phyloP scores from a whole-genome alignment of 257 asterid genomes.

The Lantana camara region DNA sequence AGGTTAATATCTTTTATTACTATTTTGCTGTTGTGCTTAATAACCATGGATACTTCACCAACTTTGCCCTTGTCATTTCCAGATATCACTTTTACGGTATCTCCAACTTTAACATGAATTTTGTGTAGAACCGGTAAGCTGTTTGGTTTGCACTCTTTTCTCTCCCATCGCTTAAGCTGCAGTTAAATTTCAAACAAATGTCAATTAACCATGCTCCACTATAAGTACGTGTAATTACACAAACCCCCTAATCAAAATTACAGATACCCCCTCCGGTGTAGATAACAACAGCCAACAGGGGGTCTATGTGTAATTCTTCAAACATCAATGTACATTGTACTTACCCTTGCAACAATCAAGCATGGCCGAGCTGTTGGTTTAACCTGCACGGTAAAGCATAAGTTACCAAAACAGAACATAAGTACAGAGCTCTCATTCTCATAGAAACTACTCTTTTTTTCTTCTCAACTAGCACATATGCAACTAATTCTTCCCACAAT shows the following conservation, averaged over 20 bases:
- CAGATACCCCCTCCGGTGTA: no score
- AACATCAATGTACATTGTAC: slow-evolving; percentile 19
- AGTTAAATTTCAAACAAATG: slow-evolving; percentile 13
- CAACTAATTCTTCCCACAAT: background rate
- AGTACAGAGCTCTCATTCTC: background rate
- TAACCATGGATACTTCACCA: slow-evolving; percentile 70
- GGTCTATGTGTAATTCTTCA: no score
- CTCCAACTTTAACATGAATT: slow-evolving; percentile 93
- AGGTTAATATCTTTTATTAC: slow-evolving; percentile 76
- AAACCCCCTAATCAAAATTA: no score
- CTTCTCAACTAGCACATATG: background rate
- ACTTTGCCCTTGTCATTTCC: slow-evolving; percentile 91
- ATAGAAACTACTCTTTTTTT: no score
- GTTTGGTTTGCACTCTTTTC: slow-evolving; percentile 96
- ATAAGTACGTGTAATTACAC: no score
- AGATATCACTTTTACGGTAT: slow-evolving; percentile 84
- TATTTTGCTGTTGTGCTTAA: slow-evolving; percentile 77
- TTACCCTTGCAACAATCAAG: slow-evolving; percentile 68
- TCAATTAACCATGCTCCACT: no score
- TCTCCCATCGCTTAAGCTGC: slow-evolving; percentile 91
- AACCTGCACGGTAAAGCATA: slow-evolving; percentile 57
- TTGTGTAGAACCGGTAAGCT: slow-evolving; percentile 88
- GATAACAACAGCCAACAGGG: no score
- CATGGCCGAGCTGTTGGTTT: slow-evolving; percentile 51
- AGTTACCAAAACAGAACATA: slow-evolving; percentile 21